Evolutionary conservation across 352 stramenopile species (phyloP).

Genomic region (Aphanomyces astaci): DNA sequence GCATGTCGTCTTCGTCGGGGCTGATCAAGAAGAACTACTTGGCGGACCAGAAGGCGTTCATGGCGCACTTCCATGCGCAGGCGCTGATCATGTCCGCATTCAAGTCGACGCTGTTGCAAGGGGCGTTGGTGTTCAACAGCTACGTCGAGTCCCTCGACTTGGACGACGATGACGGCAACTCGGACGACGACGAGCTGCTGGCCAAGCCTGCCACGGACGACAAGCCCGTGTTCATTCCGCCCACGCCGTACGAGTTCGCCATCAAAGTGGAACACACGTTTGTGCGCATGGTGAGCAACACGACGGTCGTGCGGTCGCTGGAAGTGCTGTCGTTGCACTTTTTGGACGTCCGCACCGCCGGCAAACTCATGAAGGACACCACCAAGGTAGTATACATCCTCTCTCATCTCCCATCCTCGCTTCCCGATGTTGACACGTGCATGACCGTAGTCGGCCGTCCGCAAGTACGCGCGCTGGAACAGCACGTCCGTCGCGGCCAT

Average conservation of each 20-base stretch:
- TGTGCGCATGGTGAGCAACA: constrained; percentile 68
- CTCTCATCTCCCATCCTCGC: not conserved
- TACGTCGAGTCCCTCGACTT: constrained; percentile 71
- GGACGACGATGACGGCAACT: constrained; percentile 40
- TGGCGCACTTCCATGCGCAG: constrained; percentile 70
- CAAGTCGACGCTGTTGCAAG: constrained; percentile 54
- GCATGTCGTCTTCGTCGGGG: not conserved
- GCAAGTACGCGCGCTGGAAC: constrained; percentile 64
- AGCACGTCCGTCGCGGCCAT: constrained; percentile 42
- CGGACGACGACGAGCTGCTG: constrained; percentile 33
- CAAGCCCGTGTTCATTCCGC: constrained; percentile 44
- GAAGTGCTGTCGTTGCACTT: constrained; percentile 56
- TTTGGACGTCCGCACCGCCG: constrained; percentile 46
- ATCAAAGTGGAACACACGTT: constrained; percentile 51
- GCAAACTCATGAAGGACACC: constrained; percentile 77
- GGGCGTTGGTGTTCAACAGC: constrained; percentile 63
- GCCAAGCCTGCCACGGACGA: constrained; percentile 30
- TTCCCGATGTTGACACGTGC: no score
- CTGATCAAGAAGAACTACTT: constrained; percentile 50
- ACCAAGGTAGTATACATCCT: constrained; percentile 7
- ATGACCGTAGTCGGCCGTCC: constrained; percentile 41
- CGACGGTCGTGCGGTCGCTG: constrained; percentile 66
- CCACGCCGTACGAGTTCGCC: constrained; percentile 49
- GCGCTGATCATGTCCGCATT: constrained; percentile 59
- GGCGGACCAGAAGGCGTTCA: constrained; percentile 80